A percentile compares a stretch with the other conserved stretches of the same genome.
phyloP scores from a whole-genome alignment of 306 rosid species.

The Begonia loranthoides region DNA sequence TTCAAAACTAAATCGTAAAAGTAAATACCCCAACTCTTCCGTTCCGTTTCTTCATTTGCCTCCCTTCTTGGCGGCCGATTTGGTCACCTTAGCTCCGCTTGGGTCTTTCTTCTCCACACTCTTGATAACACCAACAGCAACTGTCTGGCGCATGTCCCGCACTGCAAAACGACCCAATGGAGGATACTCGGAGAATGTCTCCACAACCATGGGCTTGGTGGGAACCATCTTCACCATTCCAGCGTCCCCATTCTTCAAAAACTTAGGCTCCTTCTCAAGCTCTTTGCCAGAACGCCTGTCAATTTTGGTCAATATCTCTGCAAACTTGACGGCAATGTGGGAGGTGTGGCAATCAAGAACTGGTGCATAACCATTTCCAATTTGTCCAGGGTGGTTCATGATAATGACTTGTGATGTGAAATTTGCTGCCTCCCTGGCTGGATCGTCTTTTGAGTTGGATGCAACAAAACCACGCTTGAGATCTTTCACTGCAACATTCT shows the following conservation, averaged over 20 bases:
- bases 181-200: constrained; percentile 11
- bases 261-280: not conserved
- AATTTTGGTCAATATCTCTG: no score
- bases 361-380: constrained; percentile 16
- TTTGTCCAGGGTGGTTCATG: constrained; percentile 3
- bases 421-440: no score
- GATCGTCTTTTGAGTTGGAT: not conserved
- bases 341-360: constrained; percentile 39
- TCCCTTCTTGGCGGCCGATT: constrained; percentile 12
- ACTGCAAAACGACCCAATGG: constrained; percentile 33
- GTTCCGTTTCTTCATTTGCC: no score
- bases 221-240: constrained; percentile 2
- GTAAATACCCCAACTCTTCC: no score
- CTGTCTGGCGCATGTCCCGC: constrained; percentile 28
- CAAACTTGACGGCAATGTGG: constrained; percentile 22
- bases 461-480: constrained; percentile 1
- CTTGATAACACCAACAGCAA: constrained; percentile 15
- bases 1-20: no score
- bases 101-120: constrained; percentile 19
- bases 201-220: constrained; percentile 5
- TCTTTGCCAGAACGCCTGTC: no score
- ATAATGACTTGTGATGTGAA: not conserved
- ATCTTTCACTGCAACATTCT: not conserved
- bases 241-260: constrained; percentile 1
- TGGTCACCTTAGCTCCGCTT: constrained; percentile 12